Evolutionary conservation across 179 eudicot genomes (phyloP).

Genomic region (Nepenthes alata): DNA sequence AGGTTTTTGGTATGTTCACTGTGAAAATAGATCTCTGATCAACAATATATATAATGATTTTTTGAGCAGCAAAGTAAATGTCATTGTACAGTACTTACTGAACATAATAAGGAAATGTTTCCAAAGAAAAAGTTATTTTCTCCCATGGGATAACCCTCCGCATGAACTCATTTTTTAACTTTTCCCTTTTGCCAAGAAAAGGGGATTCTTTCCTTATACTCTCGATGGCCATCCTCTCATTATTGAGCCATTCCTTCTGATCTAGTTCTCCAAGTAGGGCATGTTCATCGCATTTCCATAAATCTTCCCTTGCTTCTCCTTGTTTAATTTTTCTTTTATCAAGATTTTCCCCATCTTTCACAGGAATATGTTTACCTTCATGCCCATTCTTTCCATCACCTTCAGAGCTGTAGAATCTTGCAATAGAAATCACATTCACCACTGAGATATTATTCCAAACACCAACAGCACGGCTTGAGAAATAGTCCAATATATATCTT

Average conservation of each 20-base stretch:
- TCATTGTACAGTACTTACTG: conserved; percentile 36
- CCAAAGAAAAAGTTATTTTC: conserved; percentile 82
- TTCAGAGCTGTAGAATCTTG: conserved; percentile 62
- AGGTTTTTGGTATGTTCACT: conserved; percentile 69
- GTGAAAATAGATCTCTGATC: conserved; percentile 16
- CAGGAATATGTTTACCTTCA: conserved; percentile 45
- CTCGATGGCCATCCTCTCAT: conserved; percentile 73
- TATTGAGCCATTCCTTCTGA: conserved; percentile 89
- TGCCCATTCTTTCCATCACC: conserved; percentile 78
- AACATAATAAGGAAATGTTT: conserved; percentile 71
- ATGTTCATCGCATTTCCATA: conserved; percentile 47
- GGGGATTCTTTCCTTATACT: conserved; percentile 76
- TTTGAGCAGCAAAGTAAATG: conserved; percentile 6
- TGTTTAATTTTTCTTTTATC: conserved; percentile 27
- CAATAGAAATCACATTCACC: conserved; percentile 20
- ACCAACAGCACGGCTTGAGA: conserved; percentile 9
- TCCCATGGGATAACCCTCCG: conserved; percentile 90
- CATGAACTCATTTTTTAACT: conserved; percentile 70
- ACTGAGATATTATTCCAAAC: conserved; percentile 10
- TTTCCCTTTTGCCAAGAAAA: conserved; percentile 58
- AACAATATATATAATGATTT: conserved; percentile 6
- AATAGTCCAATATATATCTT: conserved; percentile 23
- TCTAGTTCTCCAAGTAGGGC: conserved; percentile 82
- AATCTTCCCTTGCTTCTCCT: conserved; percentile 21
- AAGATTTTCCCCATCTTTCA: conserved; percentile 26